A percentile compares a stretch with the other conserved stretches of the same genome.
phyloP scores from a whole-genome alignment of 176 grass and related monocot species.

The Bolboschoenus planiculmis region DNA sequence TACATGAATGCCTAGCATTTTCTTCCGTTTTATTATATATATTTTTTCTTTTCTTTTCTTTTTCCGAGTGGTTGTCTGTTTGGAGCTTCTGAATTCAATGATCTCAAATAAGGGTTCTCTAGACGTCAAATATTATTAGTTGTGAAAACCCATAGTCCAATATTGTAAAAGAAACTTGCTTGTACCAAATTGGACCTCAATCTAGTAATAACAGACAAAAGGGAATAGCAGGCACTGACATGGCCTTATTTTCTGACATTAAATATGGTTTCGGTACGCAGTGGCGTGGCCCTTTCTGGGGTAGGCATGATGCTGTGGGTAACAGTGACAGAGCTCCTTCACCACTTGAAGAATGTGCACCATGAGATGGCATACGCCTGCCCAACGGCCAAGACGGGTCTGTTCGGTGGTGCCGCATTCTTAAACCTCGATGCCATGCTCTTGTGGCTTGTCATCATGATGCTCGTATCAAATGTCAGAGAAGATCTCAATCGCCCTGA shows the following conservation, averaged over 20 bases:
- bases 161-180: not conserved
- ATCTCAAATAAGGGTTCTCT: not conserved
- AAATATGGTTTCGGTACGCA: not conserved
- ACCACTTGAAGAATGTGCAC: conserved; percentile 39
- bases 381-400: conserved; percentile 44
- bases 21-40: not conserved
- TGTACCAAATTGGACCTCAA: not conserved
- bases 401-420: conserved; percentile 51
- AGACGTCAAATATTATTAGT: not conserved
- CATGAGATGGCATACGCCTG: conserved; percentile 19
- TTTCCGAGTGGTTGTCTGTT: not conserved
- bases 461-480: conserved; percentile 47
- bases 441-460: conserved; percentile 52
- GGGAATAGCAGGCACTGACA: not conserved
- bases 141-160: not conserved
- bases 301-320: conserved; percentile 32
- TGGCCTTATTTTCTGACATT: not conserved
- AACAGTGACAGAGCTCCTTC: conserved; percentile 36
- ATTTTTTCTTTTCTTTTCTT: not conserved
- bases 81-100: not conserved
- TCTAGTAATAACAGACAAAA: not conserved
- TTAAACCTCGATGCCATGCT: conserved; percentile 47
- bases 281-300: conserved; percentile 30
- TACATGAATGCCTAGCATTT: not conserved
- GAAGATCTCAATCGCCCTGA: conserved; percentile 32